Percentiles rank a stretch among this genome's conserved stretches.
These are phyloP conservation scores for Diplodia intermedia DNA, from an alignment of 2,329 filamentous ascomycete genomes.

Conservation along the genomic window DNA sequence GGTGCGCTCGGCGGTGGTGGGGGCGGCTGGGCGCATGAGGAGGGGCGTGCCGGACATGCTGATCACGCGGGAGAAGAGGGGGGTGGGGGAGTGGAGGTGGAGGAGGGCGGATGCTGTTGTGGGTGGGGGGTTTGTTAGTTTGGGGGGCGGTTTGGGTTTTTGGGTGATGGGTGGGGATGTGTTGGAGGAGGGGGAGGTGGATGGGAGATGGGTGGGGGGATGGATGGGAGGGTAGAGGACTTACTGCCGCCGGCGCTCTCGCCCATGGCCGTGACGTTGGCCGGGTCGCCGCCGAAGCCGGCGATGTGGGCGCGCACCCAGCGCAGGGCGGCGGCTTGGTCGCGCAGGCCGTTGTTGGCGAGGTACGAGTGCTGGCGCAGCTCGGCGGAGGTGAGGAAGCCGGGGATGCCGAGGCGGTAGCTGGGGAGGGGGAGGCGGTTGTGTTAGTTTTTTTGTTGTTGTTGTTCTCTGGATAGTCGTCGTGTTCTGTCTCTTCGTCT, in stretches of 20 bases:
- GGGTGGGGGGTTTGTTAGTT: constrained; percentile 31
- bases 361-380: constrained; percentile 50
- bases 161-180: background rate
- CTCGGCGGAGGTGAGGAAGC: constrained; percentile 56
- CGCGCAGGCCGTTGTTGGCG: constrained; percentile 45
- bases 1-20: constrained; percentile 49
- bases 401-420: constrained; percentile 44
- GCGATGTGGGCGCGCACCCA: constrained; percentile 49
- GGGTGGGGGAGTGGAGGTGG: constrained; percentile 44
- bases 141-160: background rate
- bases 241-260: constrained; percentile 58
- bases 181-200: background rate
- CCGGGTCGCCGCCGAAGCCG: constrained; percentile 49
- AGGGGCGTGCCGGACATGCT: constrained; percentile 41
- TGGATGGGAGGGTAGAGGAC: constrained; percentile 32
- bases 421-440: constrained; percentile 32
- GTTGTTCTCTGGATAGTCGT: rapidly evolving
- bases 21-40: constrained; percentile 50
- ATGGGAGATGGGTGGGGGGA: too few relatives aligned
- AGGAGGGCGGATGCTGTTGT: constrained; percentile 28
- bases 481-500: background rate
- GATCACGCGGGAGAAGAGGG: constrained; percentile 53
- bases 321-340: constrained; percentile 46
- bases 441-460: background rate
- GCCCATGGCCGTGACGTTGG: constrained; percentile 52